phyloP scores from a whole-genome alignment of 441 rosid genomes.

The Eutrema salsugineum region DNA sequence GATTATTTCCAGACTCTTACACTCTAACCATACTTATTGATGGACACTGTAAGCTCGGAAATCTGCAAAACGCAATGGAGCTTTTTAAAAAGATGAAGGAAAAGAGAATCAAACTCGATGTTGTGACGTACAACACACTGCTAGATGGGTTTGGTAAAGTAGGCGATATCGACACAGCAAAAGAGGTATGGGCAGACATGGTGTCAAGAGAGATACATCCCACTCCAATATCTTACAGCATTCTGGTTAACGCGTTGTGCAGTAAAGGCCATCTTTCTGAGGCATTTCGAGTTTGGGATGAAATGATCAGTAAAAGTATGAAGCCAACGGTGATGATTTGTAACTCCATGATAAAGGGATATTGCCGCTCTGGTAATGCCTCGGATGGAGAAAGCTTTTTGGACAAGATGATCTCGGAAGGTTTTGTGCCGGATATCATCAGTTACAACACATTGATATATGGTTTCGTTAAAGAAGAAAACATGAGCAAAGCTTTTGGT shows the following conservation, averaged over 20 bases:
- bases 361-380: constrained; percentile 64
- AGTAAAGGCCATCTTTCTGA: constrained; percentile 52
- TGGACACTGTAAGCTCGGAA: constrained; percentile 77
- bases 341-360: constrained; percentile 71
- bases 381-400: constrained; percentile 56
- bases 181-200: constrained; percentile 64
- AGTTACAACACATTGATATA: constrained; percentile 72
- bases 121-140: constrained; percentile 74
- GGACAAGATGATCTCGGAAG: constrained; percentile 54
- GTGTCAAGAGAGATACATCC: constrained; percentile 45
- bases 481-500: constrained; percentile 62
- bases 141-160: constrained; percentile 77
- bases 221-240: constrained; percentile 61
- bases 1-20: constrained; percentile 63
- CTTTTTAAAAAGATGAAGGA: constrained; percentile 56
- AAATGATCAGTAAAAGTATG: constrained; percentile 57
- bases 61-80: constrained; percentile 53
- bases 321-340: constrained; percentile 61
- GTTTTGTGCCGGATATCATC: constrained; percentile 60
- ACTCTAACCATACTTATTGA: constrained; percentile 74
- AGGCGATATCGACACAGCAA: constrained; percentile 63
- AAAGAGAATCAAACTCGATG: constrained; percentile 63
- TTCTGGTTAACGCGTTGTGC: constrained; percentile 68
- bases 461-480: constrained; percentile 66
- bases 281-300: constrained; percentile 74